Base-by-base conservation (phyloP, 148 eudicot species). In the Tetragonia tetragonoides region DNA sequence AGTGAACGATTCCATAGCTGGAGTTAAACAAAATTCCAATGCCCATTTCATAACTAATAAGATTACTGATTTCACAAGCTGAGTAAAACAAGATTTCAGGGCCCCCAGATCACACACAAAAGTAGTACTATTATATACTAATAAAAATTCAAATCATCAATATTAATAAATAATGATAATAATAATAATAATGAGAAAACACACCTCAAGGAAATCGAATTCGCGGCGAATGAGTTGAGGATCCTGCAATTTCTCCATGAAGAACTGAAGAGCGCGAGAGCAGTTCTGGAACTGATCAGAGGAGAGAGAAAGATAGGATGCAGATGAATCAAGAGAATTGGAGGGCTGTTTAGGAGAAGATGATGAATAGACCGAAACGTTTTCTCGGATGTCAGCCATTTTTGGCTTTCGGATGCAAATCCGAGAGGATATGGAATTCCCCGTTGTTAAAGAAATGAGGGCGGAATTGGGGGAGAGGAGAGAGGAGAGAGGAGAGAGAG, bases 121-220 rank as follows among this genome's bases (percentile, higher is more conserved):
- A 28, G 34, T 28, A 28, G 34, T 28, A 28, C 34, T 28, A 28
- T 0, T 28, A 28, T 28, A 28, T 54, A 59, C 62, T 21, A 5
- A 34, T 20, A 3, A 28, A 28, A 0, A 10, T n/a, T n/a, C 14
- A 42, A 49, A 70, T 21, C 46, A 46, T 15, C 73, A 41, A 7
- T 70, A 23, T 21, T 5, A 44, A 57, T 10, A 21, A n/a, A 28
- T 28, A 28, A 28, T 28, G 1, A 28, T 28, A 28, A 0, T 28
- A 0, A 0, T 28, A 28, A 28, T 28, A 28, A 46, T 71, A 63
- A 54, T 10, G 15, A 21, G 34, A 34, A 68, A 6, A 70, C 3
- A 70, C 3, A 94, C 98, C 92, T 94, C 87, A 66, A 92, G 85
- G 70, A 76, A 64, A 2, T 68, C 42, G 90, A 94, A 94, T 84